Conservation (phyloP, 768 basidiomycete species). For the Trametes meyenii region DNA sequence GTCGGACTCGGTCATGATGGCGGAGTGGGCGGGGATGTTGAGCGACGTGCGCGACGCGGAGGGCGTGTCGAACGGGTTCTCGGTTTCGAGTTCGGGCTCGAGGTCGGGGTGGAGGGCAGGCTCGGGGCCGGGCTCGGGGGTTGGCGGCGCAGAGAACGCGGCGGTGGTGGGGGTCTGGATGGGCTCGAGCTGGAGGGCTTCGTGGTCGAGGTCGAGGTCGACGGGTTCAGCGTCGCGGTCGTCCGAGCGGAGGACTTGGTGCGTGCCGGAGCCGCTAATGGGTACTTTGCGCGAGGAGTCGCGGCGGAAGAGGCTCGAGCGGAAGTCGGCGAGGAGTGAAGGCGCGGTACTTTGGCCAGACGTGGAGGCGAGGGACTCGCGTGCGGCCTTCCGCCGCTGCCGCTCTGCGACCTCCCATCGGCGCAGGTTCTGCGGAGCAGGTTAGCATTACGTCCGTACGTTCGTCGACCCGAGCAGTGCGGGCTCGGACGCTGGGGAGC, state of each 20-base stretch:
- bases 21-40: conserved; percentile 34
- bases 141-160: conserved; percentile 42
- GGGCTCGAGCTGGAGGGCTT: conserved; percentile 57
- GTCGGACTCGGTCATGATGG: conserved; percentile 32
- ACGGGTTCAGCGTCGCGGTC: conserved; percentile 26
- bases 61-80: conserved; percentile 45
- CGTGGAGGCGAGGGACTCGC: conserved; percentile 49
- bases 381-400: conserved; percentile 70
- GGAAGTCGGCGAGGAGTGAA: conserved; percentile 58
- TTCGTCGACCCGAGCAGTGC: too few relatives aligned
- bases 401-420: conserved; percentile 81
- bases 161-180: conserved; percentile 39
- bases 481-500: neutral
- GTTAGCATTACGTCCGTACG: neutral
- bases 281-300: conserved; percentile 35
- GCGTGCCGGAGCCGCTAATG: conserved; percentile 45
- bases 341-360: conserved; percentile 31
- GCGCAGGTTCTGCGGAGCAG: conserved; percentile 58
- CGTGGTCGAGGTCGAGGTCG: conserved; percentile 33
- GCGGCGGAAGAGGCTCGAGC: conserved; percentile 60
- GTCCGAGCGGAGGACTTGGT: conserved; percentile 46
- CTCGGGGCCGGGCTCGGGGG: conserved; percentile 7
- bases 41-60: conserved; percentile 56
- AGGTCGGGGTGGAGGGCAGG: conserved; percentile 13
- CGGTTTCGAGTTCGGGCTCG: conserved; percentile 27